phyloP scores from a whole-genome alignment of 1,139 yeast species.

The Kurtzmaniella quercitrusa region DNA sequence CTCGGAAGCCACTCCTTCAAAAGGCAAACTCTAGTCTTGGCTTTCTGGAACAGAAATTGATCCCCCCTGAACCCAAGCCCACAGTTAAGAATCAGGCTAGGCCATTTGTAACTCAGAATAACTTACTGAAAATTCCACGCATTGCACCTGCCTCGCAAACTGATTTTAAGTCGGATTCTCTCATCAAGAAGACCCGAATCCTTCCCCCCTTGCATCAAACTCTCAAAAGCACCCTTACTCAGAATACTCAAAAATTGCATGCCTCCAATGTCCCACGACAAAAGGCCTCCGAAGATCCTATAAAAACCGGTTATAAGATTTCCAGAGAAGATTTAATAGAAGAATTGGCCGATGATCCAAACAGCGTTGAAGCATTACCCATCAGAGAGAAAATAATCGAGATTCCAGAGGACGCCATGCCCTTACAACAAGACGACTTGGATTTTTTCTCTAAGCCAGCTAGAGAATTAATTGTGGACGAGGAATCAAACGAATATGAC shows the following conservation, averaged over 20 bases:
- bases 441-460: slow-evolving; percentile 18
- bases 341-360: slow-evolving; percentile 24
- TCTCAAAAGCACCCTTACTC: slow-evolving; percentile 17
- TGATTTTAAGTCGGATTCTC: slow-evolving; percentile 16
- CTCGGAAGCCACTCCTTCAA: slow-evolving; percentile 23
- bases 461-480: slow-evolving; percentile 2
- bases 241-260: slow-evolving; percentile 20
- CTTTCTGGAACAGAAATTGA: slow-evolving; percentile 13
- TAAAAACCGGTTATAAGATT: not conserved
- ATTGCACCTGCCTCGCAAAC: not conserved
- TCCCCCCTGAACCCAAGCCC: not conserved
- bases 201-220: slow-evolving; percentile 7
- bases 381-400: slow-evolving; percentile 12
- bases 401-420: slow-evolving; percentile 28
- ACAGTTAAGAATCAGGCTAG: too few relatives aligned
- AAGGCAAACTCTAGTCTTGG: slow-evolving; percentile 42
- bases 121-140: not conserved
- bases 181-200: slow-evolving; percentile 14
- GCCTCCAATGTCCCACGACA: slow-evolving; percentile 15
- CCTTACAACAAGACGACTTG: slow-evolving; percentile 21
- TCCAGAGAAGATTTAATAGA: slow-evolving; percentile 7
- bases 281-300: slow-evolving; percentile 2
- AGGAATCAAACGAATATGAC: slow-evolving; percentile 12
- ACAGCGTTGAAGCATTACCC: slow-evolving; percentile 38
- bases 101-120: not conserved